Evolutionary conservation across 129 eudicot genomes (phyloP).

Genomic region (Oenanthe sinensis): DNA sequence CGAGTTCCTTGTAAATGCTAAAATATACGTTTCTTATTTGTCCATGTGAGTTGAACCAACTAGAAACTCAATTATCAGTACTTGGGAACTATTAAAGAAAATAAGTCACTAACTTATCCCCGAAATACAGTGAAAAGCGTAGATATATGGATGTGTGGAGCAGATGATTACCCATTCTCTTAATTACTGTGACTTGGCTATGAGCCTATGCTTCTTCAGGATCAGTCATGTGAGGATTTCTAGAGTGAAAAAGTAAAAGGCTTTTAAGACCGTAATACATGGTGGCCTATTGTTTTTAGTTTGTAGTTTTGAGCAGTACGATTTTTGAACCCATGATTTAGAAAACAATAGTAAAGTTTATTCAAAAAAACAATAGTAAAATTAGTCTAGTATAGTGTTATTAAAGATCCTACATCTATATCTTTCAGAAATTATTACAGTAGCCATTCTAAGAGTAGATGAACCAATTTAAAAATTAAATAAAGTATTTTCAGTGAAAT

Average conservation of each 20-base stretch:
- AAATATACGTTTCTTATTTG: background rate
- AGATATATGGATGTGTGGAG: background rate
- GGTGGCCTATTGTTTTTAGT: background rate
- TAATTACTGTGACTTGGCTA: background rate
- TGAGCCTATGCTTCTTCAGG: background rate
- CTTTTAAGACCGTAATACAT: background rate
- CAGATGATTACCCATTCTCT: background rate
- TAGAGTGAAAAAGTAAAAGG: background rate
- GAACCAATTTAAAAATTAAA: background rate
- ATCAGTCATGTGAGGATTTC: background rate
- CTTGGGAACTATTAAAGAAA: background rate
- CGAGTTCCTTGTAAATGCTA: background rate
- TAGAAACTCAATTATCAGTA: background rate
- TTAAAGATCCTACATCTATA: background rate
- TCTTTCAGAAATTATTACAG: background rate
- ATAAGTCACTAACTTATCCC: background rate
- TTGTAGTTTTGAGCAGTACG: background rate
- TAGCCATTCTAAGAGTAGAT: background rate
- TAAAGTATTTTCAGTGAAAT: background rate
- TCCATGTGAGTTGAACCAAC: background rate
- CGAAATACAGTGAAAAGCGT: background rate
- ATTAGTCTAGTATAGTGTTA: background rate
- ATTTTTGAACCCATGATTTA: background rate
- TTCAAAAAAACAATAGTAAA: background rate
- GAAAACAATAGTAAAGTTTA: background rate